Evolutionary conservation across 2,329 filamentous ascomycete genomes (phyloP).

Genomic region (Scedosporium boydii): DNA sequence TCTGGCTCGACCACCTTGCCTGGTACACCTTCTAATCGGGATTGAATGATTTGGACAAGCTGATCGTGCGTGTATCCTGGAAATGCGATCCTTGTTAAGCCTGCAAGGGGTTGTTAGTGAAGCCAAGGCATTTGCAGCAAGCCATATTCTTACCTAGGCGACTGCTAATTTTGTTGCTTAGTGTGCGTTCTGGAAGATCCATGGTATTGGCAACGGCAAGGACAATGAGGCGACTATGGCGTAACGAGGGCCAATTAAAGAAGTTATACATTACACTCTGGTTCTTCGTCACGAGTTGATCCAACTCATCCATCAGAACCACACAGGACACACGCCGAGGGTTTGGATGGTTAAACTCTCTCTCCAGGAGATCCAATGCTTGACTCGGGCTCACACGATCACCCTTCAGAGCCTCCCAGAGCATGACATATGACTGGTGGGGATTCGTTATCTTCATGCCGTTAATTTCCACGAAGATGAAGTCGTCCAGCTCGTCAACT

Average conservation of each 20-base stretch:
- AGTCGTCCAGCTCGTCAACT: conserved; percentile 90
- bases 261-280: conserved; percentile 99
- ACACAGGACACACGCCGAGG: conserved; percentile 90
- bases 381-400: conserved; percentile 88
- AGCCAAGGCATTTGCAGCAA: background rate
- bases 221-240: conserved; percentile 88
- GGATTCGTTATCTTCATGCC: conserved; percentile 99
- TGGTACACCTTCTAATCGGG: conserved; percentile 79
- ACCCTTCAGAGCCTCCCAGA: conserved; percentile 93
- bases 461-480: conserved; percentile 99
- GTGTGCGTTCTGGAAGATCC: conserved; percentile 90
- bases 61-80: conserved; percentile 96
- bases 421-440: conserved; percentile 85
- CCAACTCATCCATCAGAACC: conserved; percentile 95
- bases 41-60: conserved; percentile 93
- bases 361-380: conserved; percentile 80
- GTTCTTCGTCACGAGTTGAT: conserved; percentile 95
- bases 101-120: conserved; percentile 14
- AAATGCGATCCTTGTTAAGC: conserved; percentile 90
- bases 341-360: conserved; percentile 85
- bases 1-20: conserved; percentile 87
- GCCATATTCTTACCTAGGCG: conserved; percentile 47
- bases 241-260: conserved; percentile 94
- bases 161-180: conserved; percentile 98
- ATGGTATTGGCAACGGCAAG: conserved; percentile 98